Base-by-base conservation (phyloP, 2,329 filamentous ascomycete genomes). In the Penicillium sp. region DNA sequence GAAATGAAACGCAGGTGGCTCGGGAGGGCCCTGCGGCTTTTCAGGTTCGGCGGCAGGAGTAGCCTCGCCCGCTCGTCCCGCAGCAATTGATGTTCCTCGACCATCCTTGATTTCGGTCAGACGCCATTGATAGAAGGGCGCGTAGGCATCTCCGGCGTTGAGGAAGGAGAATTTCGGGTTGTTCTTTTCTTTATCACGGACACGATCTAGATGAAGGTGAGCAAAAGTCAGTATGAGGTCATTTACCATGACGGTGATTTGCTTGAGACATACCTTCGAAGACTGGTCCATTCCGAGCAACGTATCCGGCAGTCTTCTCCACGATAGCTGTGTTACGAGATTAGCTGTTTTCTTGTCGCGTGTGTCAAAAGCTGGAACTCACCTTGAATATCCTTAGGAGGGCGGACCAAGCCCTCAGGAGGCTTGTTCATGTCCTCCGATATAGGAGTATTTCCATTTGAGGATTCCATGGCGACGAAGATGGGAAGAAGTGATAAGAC, bases 131-230 rank as follows among this genome's bases (percentile, higher is more conserved):
- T 97, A 99, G 77, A 90, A 99, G 9, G 88, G 80, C 62, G 92
- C 85, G 77, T 97, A 99, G 2, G 92, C 84, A 76, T 99, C 93
- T 65, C 85, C 83, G 16, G 84, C 80, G 68, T 85, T 87, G 29
- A 99, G 79, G 74, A 98, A 99, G 68, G 89, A 91, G 74, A 98
- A 95, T 71, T 96, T 96, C n/a, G 90, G 85, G 69, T 96, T 95
- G 64, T 82, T 83, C 67, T 85, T 84, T 73, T 96, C 89, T 76
- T 95, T 96, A 64, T 93, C 87, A 68, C 90, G 88, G 64, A 99
- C 89, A 65, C 89, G 87, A 67, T 93, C 89, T 78, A 59, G 21
- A 53, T 11, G 22, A 47, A 59, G 21, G 52, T 11, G 22, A 45
- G 54, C 39, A 44, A 8, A 10, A 14, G 31, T 46, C 35, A 35